phyloP scores from a whole-genome alignment of 176 grass and related monocot genomes.

The Guadua angustifolia region DNA sequence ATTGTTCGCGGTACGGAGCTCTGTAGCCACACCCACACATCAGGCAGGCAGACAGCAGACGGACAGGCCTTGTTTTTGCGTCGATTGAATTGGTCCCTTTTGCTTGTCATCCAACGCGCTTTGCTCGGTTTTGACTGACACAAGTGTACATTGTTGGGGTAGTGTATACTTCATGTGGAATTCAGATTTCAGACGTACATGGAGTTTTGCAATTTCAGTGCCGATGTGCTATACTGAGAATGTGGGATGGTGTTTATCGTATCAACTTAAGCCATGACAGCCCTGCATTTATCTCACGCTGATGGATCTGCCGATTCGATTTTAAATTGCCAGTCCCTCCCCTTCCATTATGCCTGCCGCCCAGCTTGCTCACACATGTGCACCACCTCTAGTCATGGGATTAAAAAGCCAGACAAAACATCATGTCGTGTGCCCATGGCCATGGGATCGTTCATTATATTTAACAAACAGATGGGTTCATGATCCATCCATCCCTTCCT shows the following conservation, averaged over 20 bases:
- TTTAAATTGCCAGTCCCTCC: neutral
- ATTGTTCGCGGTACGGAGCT: neutral
- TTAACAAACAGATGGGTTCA: neutral
- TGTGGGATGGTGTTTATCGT: neutral
- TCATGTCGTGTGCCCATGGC: conserved; percentile 11
- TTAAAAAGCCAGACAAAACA: neutral
- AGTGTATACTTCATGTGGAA: neutral
- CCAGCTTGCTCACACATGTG: conserved; percentile 35
- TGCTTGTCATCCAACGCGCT: neutral
- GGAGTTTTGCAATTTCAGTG: neutral
- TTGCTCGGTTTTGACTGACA: neutral
- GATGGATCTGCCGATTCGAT: neutral
- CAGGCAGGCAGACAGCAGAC: neutral
- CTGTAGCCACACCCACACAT: neutral
- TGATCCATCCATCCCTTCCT: conserved; percentile 18
- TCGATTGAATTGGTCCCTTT: neutral
- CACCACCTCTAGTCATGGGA: conserved; percentile 37
- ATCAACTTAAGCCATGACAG: neutral
- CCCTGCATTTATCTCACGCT: neutral
- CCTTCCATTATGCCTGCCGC: conserved; percentile 21
- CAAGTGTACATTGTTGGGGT: neutral
- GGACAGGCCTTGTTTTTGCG: neutral
- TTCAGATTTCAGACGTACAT: neutral
- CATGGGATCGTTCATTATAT: conserved; percentile 24
- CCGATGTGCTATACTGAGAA: neutral